Conservation (phyloP, 108 stramenopile species). For the Tribonema minus region DNA sequence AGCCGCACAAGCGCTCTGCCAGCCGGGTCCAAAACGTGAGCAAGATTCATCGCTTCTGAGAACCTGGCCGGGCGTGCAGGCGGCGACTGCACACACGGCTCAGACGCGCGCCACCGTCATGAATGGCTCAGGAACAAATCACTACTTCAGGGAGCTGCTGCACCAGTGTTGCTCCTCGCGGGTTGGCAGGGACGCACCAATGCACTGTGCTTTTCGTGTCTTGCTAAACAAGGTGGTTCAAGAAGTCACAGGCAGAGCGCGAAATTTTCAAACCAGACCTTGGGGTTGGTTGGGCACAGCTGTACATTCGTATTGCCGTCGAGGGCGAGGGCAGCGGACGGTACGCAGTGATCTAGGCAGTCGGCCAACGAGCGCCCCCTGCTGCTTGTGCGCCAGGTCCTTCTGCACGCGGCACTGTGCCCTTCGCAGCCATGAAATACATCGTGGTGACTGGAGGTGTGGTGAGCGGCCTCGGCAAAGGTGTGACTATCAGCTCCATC, state of each 20-base stretch:
- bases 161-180: too few species aligned
- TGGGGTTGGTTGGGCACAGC: not conserved
- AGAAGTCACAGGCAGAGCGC: not conserved
- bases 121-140: too few species aligned
- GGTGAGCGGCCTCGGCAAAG: conserved; percentile 93
- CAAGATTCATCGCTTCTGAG: too few species aligned
- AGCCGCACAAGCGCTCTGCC: not conserved
- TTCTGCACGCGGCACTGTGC: not conserved
- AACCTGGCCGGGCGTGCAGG: too few species aligned
- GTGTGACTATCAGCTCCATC: conserved; percentile 91
- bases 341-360: too few species aligned
- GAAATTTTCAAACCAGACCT: not conserved
- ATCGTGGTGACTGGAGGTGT: conserved; percentile 97
- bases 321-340: too few species aligned
- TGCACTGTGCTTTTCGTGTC: too few species aligned
- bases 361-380: not conserved
- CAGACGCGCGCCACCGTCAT: too few species aligned
- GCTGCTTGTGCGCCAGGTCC: not conserved
- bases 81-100: too few species aligned
- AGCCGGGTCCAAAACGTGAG: not conserved
- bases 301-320: not conserved
- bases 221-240: too few species aligned
- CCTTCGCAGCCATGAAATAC: conserved; percentile 52
- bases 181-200: too few species aligned
- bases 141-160: too few species aligned